Conservation (phyloP, 306 rosid genomes). For the Dicorynia guianensis region DNA sequence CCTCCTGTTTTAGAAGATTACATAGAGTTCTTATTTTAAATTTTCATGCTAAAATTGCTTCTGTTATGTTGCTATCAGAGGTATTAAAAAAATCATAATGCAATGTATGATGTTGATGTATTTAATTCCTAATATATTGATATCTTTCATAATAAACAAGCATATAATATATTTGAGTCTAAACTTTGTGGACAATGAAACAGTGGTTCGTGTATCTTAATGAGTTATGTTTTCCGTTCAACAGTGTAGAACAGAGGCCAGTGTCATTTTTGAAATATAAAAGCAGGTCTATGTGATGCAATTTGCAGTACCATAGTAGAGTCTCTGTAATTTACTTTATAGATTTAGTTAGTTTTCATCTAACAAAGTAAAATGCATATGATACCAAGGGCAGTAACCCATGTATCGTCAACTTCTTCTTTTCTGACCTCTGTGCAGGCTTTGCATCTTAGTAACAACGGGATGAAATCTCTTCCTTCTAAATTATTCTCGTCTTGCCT, state of each 20-base stretch:
- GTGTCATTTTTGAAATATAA: background rate
- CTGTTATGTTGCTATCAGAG: background rate
- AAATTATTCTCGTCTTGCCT: constrained; percentile 74
- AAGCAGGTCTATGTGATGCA: background rate
- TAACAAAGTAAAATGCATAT: constrained; percentile 2
- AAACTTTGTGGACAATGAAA: background rate
- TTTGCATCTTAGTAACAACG: constrained; percentile 76
- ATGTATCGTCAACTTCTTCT: constrained; percentile 19
- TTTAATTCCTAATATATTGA: background rate
- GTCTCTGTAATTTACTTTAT: background rate
- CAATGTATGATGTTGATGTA: background rate
- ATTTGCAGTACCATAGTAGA: background rate
- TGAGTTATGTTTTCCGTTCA: background rate
- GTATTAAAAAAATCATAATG: background rate
- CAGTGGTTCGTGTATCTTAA: background rate
- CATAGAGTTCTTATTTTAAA: background rate
- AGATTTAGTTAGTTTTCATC: background rate
- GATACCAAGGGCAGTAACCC: background rate
- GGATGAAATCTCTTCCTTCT: constrained; percentile 81
- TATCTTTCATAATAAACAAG: background rate
- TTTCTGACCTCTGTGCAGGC: constrained; percentile 55
- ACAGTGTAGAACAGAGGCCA: no score
- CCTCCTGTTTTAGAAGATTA: background rate
- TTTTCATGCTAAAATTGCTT: background rate
- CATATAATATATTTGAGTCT: background rate